phyloP scores from a whole-genome alignment of 1,139 yeast genomes.

The Geotrichum australiense region DNA sequence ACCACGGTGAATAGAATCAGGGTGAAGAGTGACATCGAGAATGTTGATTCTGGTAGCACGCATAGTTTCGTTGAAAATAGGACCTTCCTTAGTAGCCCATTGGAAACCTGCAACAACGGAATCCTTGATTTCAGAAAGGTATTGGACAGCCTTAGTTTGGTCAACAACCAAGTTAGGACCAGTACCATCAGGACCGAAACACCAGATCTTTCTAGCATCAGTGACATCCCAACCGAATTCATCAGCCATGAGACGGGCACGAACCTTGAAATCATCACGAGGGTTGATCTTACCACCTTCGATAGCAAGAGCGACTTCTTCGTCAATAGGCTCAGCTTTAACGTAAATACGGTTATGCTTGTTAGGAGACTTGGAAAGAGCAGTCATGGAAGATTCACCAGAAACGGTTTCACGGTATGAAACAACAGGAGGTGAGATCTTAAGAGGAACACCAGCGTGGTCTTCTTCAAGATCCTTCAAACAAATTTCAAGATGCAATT shows the following conservation, averaged over 20 bases:
- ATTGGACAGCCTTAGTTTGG: constrained; percentile 99
- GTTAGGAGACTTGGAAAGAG: constrained; percentile 99
- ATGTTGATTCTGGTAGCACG: constrained; percentile 97
- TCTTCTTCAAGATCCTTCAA: constrained; percentile 93
- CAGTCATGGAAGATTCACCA: constrained; percentile 88
- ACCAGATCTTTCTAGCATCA: constrained; percentile 99
- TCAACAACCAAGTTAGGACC: constrained; percentile 99
- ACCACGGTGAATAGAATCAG: constrained; percentile 99
- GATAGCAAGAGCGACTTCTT: constrained; percentile 88
- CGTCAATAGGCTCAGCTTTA: constrained; percentile 93
- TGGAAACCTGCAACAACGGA: constrained; percentile 99
- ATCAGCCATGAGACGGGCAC: constrained; percentile 99
- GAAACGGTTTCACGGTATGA: constrained; percentile 98
- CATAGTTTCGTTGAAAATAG: constrained; percentile 91
- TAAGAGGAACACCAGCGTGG: constrained; percentile 99
- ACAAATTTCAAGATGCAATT: constrained; percentile 98
- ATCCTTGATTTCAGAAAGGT: constrained; percentile 98
- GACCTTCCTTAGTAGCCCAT: constrained; percentile 99
- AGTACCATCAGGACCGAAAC: constrained; percentile 99
- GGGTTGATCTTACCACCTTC: constrained; percentile 89
- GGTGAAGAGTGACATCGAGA: constrained; percentile 98
- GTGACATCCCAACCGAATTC: constrained; percentile 99
- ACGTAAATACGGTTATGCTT: constrained; percentile 99
- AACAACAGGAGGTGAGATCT: constrained; percentile 96
- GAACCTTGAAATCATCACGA: constrained; percentile 97